Conservation (phyloP, 495 filamentous ascomycete genomes). For the Halenospora varia region DNA sequence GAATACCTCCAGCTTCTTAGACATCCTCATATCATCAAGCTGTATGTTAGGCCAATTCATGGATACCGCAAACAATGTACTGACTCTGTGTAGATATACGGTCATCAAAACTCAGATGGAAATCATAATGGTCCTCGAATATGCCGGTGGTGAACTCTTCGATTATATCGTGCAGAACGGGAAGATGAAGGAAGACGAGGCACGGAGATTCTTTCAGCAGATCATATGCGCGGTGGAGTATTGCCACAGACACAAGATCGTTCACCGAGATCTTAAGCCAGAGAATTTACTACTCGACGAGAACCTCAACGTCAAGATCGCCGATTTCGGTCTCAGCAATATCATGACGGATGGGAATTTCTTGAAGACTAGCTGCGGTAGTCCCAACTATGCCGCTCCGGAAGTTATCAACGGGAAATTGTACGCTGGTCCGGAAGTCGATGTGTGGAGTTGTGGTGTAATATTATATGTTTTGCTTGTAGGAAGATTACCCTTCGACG, state of each 20-base stretch:
- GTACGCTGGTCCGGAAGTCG: slow-evolving; percentile 95
- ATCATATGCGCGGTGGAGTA: slow-evolving; percentile 99
- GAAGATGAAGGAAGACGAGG: slow-evolving; percentile 82
- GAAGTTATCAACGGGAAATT: slow-evolving; percentile 98
- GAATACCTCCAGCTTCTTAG: slow-evolving; percentile 93
- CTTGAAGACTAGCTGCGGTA: slow-evolving; percentile 96
- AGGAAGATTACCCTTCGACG: slow-evolving; percentile 91
- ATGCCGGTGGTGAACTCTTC: slow-evolving; percentile 93
- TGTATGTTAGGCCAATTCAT: slow-evolving; percentile 63
- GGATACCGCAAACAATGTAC: too few species aligned
- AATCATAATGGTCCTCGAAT: slow-evolving; percentile 99
- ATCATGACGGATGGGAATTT: slow-evolving; percentile 99
- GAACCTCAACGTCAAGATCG: slow-evolving; percentile 96
- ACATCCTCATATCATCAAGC: slow-evolving; percentile 98
- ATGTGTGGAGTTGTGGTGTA: slow-evolving; percentile 99
- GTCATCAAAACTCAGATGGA: slow-evolving; percentile 91
- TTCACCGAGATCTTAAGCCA: slow-evolving; percentile 95
- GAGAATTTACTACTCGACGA: slow-evolving; percentile 95
- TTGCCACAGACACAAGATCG: slow-evolving; percentile 97
- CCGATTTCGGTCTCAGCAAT: slow-evolving; percentile 96
- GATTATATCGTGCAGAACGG: slow-evolving; percentile 94
- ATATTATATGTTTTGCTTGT: slow-evolving; percentile 95
- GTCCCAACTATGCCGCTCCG: slow-evolving; percentile 95
- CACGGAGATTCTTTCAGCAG: slow-evolving; percentile 96
- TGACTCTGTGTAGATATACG: slow-evolving; percentile 52